Evolutionary conservation across 805 yeast genomes (phyloP), one percentile per base, ranked within the genome.

Genomic region (Metschnikowia continentalis): DNA sequence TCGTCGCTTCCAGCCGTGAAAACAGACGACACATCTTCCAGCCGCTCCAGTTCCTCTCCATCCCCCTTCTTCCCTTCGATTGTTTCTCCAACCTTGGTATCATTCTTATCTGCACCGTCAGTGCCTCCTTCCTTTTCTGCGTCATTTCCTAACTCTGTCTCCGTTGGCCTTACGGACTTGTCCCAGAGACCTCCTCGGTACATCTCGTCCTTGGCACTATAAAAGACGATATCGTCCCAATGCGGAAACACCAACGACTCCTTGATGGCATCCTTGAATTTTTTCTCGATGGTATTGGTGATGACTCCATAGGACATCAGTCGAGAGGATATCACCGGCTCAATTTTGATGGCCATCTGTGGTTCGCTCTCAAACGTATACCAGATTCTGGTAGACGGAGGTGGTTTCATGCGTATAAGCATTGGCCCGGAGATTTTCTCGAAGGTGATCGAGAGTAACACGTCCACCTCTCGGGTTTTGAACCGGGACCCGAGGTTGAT

Each of bases 151-250:
- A 11, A 8, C 5, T 8, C 30, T 26, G 30, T 26, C 11, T 26
- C 5, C 5, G 30, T 26, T 26, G 30, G 39, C 32, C 37, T 36
- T 3, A 15, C 35, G 22, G 19, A 39, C 20, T 74, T 73, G 55
- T 86, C 90, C 98, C 98, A 92, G 22, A 92, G 82, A 15, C 99
- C 99, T 46, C 97, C 99, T 55, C 97, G 79, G 65, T 83, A 94
- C 13, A 89, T 67, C 55, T 89, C 96, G 37, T 69, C 76, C 2
- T 69, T 66, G 0, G 97, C 83, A 49, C 80, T 73, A 61, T 76
- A 86, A 62, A 88, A 86, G 0, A 83, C 80, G 38, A 90, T 66
- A 64, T 92, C 98, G 66, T 92, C 98, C 90, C 90, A 86, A 60
- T 76, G 83, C 2, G 99, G 99, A 32, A 80, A 66, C 0, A 94